Conservation (phyloP, 805 yeast species). For the Cyberlindnera subsufficiens region DNA sequence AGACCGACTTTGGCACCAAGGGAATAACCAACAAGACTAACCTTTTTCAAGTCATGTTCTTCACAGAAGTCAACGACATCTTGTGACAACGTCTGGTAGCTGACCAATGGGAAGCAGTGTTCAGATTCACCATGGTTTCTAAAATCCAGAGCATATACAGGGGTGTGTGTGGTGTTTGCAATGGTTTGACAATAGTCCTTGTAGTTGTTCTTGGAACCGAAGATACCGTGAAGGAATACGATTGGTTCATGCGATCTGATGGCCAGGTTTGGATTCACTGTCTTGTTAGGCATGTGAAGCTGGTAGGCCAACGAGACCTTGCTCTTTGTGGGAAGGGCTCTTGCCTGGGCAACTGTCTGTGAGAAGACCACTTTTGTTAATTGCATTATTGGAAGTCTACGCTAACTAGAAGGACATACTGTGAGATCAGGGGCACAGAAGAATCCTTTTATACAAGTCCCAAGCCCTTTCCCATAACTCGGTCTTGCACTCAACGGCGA, state of each 20-base stretch:
- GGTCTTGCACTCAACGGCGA: too few species aligned
- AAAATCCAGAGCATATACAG: constrained; percentile 37
- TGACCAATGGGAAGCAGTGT: constrained; percentile 35
- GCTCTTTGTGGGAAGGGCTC: constrained; percentile 15
- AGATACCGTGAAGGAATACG: constrained; percentile 42
- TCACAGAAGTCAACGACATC: constrained; percentile 35
- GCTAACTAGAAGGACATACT: too few species aligned
- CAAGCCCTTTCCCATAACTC: too few species aligned
- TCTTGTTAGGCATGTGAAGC: constrained; percentile 22
- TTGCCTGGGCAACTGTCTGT: constrained; percentile 2
- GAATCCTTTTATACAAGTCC: too few species aligned
- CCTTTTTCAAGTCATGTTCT: constrained; percentile 23
- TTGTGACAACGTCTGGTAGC: constrained; percentile 32
- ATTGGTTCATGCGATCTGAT: constrained; percentile 27
- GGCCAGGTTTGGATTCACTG: constrained; percentile 20
- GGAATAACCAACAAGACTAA: constrained; percentile 39
- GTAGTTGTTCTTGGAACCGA: constrained; percentile 40
- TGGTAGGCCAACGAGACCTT: constrained; percentile 19
- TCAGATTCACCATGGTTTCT: constrained; percentile 44
- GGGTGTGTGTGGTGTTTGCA: constrained; percentile 25
- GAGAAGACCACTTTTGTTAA: constrained; percentile 3
- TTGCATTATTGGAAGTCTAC: constrained; percentile 3
- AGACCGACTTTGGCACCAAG: constrained; percentile 50
- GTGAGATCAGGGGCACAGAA: too few species aligned
- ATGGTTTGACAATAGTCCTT: constrained; percentile 31